Percentiles rank a stretch among this genome's conserved stretches.
phyloP scores from a whole-genome alignment of 306 rosid species.

The Trifolium dubium region DNA sequence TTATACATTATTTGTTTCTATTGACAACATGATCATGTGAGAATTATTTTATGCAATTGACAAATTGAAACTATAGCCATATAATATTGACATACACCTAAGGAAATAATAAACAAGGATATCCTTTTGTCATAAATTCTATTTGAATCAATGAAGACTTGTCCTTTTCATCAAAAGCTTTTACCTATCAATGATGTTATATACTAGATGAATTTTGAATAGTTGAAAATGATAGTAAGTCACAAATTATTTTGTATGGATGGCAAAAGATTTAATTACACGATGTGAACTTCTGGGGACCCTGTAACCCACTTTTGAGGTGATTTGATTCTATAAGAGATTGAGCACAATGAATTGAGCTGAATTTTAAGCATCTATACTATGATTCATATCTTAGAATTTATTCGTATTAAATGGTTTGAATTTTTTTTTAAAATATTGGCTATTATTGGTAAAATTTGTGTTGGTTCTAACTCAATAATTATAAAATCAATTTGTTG shows the following conservation, averaged over 20 bases:
- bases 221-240: conserved; percentile 47
- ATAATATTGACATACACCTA: conserved; percentile 28
- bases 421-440: neutral
- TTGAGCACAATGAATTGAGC: conserved; percentile 16
- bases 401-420: neutral
- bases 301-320: conserved; percentile 24
- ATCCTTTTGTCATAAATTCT: conserved; percentile 36
- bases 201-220: conserved; percentile 7
- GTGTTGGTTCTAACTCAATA: neutral
- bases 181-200: conserved; percentile 36
- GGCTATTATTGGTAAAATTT: neutral
- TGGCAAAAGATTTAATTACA: conserved; percentile 39
- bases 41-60: conserved; percentile 22
- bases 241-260: conserved; percentile 28
- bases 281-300: conserved; percentile 24
- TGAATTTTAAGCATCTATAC: conserved; percentile 11
- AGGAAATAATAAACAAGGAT: conserved; percentile 40
- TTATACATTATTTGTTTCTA: conserved; percentile 9
- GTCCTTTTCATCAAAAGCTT: conserved; percentile 46
- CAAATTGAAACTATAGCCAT: neutral
- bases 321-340: neutral
- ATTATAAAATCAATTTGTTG: neutral
- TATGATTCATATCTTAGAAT: conserved; percentile 27
- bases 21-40: conserved; percentile 1
- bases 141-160: conserved; percentile 14